These are phyloP conservation scores for Backusella morwellensis DNA, from an alignment of 192 early-diverging fungal species.

Conservation along the genomic window DNA sequence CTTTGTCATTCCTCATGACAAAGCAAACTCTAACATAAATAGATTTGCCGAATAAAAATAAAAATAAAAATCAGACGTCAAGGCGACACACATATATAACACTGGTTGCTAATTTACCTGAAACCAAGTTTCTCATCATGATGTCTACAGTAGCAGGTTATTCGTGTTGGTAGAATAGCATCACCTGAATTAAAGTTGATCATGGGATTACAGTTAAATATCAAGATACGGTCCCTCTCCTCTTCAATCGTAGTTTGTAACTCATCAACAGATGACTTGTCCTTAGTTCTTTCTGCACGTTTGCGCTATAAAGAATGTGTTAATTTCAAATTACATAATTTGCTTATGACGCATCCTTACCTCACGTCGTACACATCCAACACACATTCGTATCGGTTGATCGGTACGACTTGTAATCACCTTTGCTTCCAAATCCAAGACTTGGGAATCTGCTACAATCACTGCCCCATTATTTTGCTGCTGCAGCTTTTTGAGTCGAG, in stretches of 20 bases:
- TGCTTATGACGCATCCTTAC: slow-evolving; percentile 19
- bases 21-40: slow-evolving; percentile 64
- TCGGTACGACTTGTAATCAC: slow-evolving; percentile 80
- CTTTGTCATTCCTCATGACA: slow-evolving; percentile 65
- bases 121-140: slow-evolving; percentile 94
- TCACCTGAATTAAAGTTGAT: slow-evolving; percentile 90
- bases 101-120: slow-evolving; percentile 39
- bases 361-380: slow-evolving; percentile 84
- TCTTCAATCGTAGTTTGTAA: slow-evolving; percentile 20
- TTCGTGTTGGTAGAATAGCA: slow-evolving; percentile 83
- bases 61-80: background rate
- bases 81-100: background rate
- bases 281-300: slow-evolving; percentile 64
- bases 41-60: background rate
- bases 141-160: slow-evolving; percentile 97
- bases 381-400: slow-evolving; percentile 76
- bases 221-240: slow-evolving; percentile 71
- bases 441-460: slow-evolving; percentile 42
- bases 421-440: slow-evolving; percentile 75
- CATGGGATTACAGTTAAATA: slow-evolving; percentile 86
- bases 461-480: slow-evolving; percentile 32
- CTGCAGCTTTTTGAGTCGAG: slow-evolving; percentile 54
- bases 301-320: slow-evolving; percentile 41
- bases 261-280: slow-evolving; percentile 39
- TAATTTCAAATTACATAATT: background rate